These are phyloP conservation scores for Pisolithus marmoratus DNA, from an alignment of 768 basidiomycete genomes.

Conservation along the genomic window DNA sequence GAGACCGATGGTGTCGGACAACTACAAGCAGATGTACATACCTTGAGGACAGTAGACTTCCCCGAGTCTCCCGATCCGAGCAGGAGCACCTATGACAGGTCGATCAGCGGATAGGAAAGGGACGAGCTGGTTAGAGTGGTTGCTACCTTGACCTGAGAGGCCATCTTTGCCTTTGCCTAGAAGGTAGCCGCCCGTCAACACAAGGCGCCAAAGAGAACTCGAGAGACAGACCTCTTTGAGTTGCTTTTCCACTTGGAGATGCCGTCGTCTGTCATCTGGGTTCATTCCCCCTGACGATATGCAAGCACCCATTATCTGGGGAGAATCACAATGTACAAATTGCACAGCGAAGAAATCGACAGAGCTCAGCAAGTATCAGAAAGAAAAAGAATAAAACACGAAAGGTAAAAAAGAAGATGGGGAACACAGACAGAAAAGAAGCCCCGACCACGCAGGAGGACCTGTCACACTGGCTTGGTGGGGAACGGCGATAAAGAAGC, in stretches of 20 bases:
- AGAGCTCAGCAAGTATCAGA: not conserved
- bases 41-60: constrained; percentile 89
- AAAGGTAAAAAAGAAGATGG: constrained; percentile 1
- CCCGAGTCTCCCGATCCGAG: constrained; percentile 93
- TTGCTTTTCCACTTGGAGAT: constrained; percentile 70
- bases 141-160: constrained; percentile 67
- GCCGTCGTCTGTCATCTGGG: constrained; percentile 64
- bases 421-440: not conserved
- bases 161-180: constrained; percentile 71
- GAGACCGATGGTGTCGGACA: not conserved
- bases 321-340: not conserved
- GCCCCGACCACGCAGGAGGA: constrained; percentile 10
- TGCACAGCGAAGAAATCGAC: constrained; percentile 3
- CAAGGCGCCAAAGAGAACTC: constrained; percentile 2
- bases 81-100: constrained; percentile 59
- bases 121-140: not conserved
- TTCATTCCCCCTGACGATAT: constrained; percentile 52
- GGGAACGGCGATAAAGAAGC: constrained; percentile 5
- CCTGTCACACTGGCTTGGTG: not conserved
- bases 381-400: not conserved
- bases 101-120: not conserved
- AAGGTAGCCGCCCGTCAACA: constrained; percentile 1
- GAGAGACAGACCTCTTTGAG: constrained; percentile 58
- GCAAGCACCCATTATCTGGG: constrained; percentile 65
- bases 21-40: constrained; percentile 21